Conservation (phyloP, 2,329 filamentous ascomycete genomes). For the Claviceps spartinae region DNA sequence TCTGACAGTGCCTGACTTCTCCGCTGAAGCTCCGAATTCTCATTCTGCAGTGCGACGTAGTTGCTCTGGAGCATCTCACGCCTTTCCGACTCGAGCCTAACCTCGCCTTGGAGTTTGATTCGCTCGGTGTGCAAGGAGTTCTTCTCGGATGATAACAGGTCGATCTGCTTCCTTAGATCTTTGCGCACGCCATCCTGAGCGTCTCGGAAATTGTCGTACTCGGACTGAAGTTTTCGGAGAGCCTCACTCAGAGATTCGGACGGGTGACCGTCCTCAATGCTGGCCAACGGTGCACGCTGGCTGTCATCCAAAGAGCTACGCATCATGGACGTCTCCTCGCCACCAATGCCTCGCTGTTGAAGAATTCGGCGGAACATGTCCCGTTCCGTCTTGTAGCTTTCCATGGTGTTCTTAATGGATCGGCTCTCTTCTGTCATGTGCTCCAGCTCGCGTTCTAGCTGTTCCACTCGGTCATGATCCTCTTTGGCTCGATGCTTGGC, state of each 20-base stretch:
- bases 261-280: slow-evolving; percentile 42
- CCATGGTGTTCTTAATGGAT: slow-evolving; percentile 67
- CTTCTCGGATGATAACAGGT: slow-evolving; percentile 70
- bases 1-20: slow-evolving; percentile 66
- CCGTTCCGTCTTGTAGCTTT: slow-evolving; percentile 88
- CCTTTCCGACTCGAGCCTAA: slow-evolving; percentile 68
- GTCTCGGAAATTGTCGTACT: slow-evolving; percentile 81
- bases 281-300: slow-evolving; percentile 39
- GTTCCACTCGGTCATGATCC: slow-evolving; percentile 59
- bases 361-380: slow-evolving; percentile 96
- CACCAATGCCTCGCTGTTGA: slow-evolving; percentile 50
- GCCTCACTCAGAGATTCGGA: slow-evolving; percentile 56
- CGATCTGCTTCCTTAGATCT: slow-evolving; percentile 72
- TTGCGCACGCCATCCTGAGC: slow-evolving; percentile 72
- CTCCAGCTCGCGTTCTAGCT: slow-evolving; percentile 57
- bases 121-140: slow-evolving; percentile 70
- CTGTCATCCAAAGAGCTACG: slow-evolving; percentile 54
- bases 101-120: slow-evolving; percentile 65
- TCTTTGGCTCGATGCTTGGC: slow-evolving; percentile 48
- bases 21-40: slow-evolving; percentile 79
- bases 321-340: slow-evolving; percentile 54
- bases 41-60: slow-evolving; percentile 66
- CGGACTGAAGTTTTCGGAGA: slow-evolving; percentile 73
- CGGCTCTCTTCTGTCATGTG: slow-evolving; percentile 73
- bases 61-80: slow-evolving; percentile 85